Percentiles rank a stretch among this genome's conserved stretches.
phyloP scores from a whole-genome alignment of 495 filamentous ascomycete genomes.

The Hyaloscypha variabilis region DNA sequence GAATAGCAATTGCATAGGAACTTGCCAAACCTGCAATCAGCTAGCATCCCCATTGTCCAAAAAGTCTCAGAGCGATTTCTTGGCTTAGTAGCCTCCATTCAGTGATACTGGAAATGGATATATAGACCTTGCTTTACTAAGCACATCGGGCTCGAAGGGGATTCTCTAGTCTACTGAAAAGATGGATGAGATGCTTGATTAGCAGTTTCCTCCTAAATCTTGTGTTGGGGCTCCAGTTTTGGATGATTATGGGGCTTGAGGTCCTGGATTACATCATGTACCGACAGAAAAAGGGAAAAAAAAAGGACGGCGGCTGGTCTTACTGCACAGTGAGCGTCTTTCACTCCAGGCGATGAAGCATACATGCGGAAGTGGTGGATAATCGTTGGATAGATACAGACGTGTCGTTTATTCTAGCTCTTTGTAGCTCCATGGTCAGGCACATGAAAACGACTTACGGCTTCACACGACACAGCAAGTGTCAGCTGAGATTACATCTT shows the following conservation, averaged over 20 bases:
- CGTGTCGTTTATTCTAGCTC: slow-evolving; percentile 2
- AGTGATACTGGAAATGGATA: background rate
- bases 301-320: background rate
- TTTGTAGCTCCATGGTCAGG: slow-evolving; percentile 1
- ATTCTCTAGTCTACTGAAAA: background rate
- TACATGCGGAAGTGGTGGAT: slow-evolving; percentile 1
- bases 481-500: background rate
- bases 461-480: background rate
- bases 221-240: background rate
- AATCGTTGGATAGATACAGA: slow-evolving; percentile 2
- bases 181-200: background rate
- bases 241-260: slow-evolving; percentile 1
- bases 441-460: slow-evolving; percentile 2
- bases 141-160: background rate
- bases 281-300: background rate
- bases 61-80: background rate
- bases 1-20: background rate
- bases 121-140: background rate
- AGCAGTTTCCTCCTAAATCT: slow-evolving; percentile 1
- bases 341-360: background rate
- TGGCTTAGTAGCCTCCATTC: background rate
- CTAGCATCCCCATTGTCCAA: slow-evolving; percentile 1
- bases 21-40: background rate
- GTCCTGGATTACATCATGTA: background rate
- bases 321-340: slow-evolving; percentile 1